Evolutionary conservation across 768 basidiomycete species (phyloP).

Genomic region (Mycena epipterygia): DNA sequence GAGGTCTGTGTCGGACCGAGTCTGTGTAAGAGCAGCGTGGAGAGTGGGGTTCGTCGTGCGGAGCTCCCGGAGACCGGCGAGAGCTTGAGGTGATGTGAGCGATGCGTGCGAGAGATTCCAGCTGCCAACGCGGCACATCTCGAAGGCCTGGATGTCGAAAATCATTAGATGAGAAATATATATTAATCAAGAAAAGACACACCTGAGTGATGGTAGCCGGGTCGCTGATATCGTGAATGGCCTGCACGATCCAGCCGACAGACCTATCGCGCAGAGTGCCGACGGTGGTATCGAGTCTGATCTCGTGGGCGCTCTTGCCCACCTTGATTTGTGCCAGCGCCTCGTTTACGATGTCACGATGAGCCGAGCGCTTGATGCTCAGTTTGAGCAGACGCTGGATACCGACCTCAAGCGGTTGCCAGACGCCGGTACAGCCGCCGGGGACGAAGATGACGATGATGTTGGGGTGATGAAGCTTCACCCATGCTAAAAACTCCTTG

Average conservation of each 20-base stretch:
- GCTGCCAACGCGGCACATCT: constrained; percentile 12
- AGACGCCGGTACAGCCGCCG: constrained; percentile 41
- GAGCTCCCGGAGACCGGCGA: constrained; percentile 5
- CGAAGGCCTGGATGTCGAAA: constrained; percentile 10
- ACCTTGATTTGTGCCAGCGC: constrained; percentile 40
- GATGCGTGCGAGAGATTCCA: constrained; percentile 6
- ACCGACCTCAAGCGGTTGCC: constrained; percentile 40
- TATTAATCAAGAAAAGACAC: neutral
- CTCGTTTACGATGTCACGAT: constrained; percentile 25
- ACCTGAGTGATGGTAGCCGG: neutral
- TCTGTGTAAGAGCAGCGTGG: neutral
- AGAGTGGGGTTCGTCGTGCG: neutral
- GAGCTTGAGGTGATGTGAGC: constrained; percentile 6
- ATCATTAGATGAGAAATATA: neutral
- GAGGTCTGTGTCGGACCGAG: neutral
- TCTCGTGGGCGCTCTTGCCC: neutral
- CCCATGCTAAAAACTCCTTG: constrained; percentile 44
- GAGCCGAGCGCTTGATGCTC: constrained; percentile 35
- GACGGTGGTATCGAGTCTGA: constrained; percentile 22
- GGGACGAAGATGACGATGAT: constrained; percentile 42
- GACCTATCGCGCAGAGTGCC: constrained; percentile 16
- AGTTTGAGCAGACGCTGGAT: constrained; percentile 40
- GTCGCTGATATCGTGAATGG: constrained; percentile 5
- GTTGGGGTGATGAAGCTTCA: constrained; percentile 39
- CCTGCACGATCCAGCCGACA: constrained; percentile 24